Evolutionary conservation across 1,284 basidiomycete species (phyloP), one percentile per base, ranked within the genome.

Genomic region (Trametes versicolor): DNA sequence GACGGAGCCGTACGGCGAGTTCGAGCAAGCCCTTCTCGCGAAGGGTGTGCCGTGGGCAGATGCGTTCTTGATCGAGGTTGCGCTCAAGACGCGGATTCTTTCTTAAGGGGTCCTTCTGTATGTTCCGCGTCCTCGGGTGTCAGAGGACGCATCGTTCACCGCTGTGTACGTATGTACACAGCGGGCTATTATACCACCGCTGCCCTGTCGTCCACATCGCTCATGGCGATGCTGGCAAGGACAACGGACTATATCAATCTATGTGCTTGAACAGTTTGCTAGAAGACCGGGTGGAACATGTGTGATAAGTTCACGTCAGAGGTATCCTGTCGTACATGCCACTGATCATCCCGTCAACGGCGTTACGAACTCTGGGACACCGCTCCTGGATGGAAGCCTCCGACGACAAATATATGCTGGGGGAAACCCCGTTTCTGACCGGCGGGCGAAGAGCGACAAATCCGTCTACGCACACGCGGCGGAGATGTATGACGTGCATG

Each of bases 41-140:
- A 59, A 36, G 36, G 63, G 54, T 8, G 19, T 64, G 19, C 27
- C 57, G 1, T 67, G 63, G 63, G 45, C 61, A 13, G 63, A 62
- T 9, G n/a, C 54, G 1, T 64, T 67, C 60, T n/a, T 62, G 2
- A 52, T 64, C 17, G 64, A 52, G 29, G 52, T 58, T 19, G 53
- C 29, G 8, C 27, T 52, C 19, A 60, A 52, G 36, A 52, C 49
- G 17, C 34, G 50, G 1, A 2, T 52, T 23, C 49, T n/a, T 21
- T n/a, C 21, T 4, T 36, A 25, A 21, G 21, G 41, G n/a, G 10
- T 15, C 4, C 17, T 10, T 8, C 17, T 27, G 48, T 49, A 32
- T 32, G 29, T 32, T 32, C 29, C 8, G 29, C 29, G 29, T 32
- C 8, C 29, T 32, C 29, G 29, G 29, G 29, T 32, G 29, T 32